Conservation (phyloP, 768 basidiomycete species). For the Boletus sp. region DNA sequence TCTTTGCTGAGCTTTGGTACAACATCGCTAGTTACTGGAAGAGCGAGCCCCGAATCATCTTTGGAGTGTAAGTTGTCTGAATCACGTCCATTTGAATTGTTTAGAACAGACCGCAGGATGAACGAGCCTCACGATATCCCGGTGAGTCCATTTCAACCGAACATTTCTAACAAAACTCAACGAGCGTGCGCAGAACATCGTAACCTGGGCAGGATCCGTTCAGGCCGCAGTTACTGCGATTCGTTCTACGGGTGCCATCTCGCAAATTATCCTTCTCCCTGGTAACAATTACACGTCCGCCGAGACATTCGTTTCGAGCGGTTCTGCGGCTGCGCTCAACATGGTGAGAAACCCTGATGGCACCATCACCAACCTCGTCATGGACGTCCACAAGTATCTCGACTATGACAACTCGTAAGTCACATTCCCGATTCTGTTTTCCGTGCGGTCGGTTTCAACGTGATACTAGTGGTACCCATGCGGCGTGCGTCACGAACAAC, state of each 20-base stretch:
- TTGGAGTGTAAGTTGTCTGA: conserved; percentile 42
- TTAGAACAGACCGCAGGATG: conserved; percentile 40
- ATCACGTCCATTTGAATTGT: background rate
- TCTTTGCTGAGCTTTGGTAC: conserved; percentile 54
- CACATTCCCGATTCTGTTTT: background rate
- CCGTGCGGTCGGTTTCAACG: background rate
- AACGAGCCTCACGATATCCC: conserved; percentile 65
- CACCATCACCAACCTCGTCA: conserved; percentile 43
- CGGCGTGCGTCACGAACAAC: conserved; percentile 55
- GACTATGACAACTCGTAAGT: conserved; percentile 51
- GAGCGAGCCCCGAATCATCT: conserved; percentile 40
- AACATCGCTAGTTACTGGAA: conserved; percentile 51
- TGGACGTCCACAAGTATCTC: conserved; percentile 66
- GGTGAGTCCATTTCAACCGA: conserved; percentile 6
- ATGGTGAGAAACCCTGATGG: conserved; percentile 48
- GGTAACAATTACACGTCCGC: conserved; percentile 60
- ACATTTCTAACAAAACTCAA: background rate
- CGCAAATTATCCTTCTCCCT: conserved; percentile 57
- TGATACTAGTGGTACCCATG: conserved; percentile 35
- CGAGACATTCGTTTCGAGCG: conserved; percentile 47
- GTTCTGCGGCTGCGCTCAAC: conserved; percentile 47
- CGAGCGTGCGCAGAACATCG: conserved; percentile 31
- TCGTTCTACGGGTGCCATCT: conserved; percentile 47
- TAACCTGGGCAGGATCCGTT: conserved; percentile 46
- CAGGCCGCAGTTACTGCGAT: conserved; percentile 65